Evolutionary conservation across 768 basidiomycete genomes (phyloP).

Genomic region (Pseudohyphozyma bogoriensis): DNA sequence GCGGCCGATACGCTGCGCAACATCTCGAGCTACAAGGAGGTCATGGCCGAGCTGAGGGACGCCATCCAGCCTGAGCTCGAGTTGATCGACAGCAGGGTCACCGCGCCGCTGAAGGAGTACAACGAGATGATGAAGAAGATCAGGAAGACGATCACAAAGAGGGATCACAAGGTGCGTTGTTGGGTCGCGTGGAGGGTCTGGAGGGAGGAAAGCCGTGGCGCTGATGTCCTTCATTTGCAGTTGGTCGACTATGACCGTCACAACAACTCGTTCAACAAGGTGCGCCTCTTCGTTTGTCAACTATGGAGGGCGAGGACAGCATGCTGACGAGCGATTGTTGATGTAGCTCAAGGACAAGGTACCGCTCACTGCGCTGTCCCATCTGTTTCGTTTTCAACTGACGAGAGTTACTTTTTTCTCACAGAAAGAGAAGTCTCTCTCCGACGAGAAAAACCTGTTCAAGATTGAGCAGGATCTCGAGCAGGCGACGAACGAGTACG

Average conservation of each 20-base stretch:
- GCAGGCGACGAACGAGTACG: slow-evolving; percentile 43
- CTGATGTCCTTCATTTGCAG: slow-evolving; percentile 38
- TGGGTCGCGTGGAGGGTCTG: background rate
- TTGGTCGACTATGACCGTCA: slow-evolving; percentile 88
- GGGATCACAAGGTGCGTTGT: slow-evolving; percentile 76
- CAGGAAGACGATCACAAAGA: slow-evolving; percentile 87
- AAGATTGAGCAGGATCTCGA: slow-evolving; percentile 45
- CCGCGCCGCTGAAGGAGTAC: slow-evolving; percentile 79
- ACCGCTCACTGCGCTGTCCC: background rate
- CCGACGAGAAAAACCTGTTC: slow-evolving; percentile 49
- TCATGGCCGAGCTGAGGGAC: slow-evolving; percentile 72
- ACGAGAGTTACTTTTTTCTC: no score
- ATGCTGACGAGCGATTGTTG: no score
- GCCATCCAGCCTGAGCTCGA: slow-evolving; percentile 82
- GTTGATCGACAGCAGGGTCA: slow-evolving; percentile 75
- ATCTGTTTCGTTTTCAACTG: background rate
- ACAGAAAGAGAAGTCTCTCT: slow-evolving; percentile 48
- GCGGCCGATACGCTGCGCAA: slow-evolving; percentile 66
- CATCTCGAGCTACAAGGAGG: slow-evolving; percentile 57
- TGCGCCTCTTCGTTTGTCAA: no score
- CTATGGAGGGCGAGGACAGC: no score
- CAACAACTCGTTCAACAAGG: slow-evolving; percentile 73
- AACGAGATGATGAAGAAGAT: slow-evolving; percentile 76
- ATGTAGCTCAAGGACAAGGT: slow-evolving; percentile 96
- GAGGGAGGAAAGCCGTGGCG: no score